Evolutionary conservation across 1,284 basidiomycete species (phyloP), one percentile per base, ranked within the genome.

Genomic region (Cystobasidiaceae sp.): DNA sequence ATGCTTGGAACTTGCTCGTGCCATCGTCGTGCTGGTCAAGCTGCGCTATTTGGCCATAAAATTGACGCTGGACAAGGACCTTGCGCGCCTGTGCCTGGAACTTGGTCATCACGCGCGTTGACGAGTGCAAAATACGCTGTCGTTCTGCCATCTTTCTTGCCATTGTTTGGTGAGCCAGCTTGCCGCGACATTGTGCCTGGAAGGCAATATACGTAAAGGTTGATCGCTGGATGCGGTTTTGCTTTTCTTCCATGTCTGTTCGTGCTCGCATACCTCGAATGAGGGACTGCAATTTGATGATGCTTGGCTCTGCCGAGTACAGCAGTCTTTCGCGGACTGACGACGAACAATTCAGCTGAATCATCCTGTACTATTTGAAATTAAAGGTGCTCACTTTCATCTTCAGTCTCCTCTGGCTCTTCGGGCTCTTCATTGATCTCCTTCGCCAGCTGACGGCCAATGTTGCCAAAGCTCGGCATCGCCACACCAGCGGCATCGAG

Each of bases 391-490:
- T 48, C 87, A 27, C 83, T 79, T 69, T 93, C 88, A 19, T 83
- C 81, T 73, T 90, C 87, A 3, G 80, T 79, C 69, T 81, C 79
- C 50, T 79, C 75, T 15, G 58, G 51, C 67, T 76, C 76, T 43
- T 79, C 80, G 2, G 86, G 86, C 69, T 91, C 90, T 78, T 91
- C 90, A 70, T 93, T 90, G 70, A 96, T 92, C 78, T 97, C 94
- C 73, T 93, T 93, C 33, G 93, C 93, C 48, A 99, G 82, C 70
- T 94, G 92, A 68, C 85, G 84, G 4, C 92, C 88, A 32, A 97
- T 86, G 69, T 90, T 87, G 19, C 90, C 87, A 75, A 98, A 98
- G 79, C 97, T 97, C 0, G 96, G 96, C 93, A 98, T 96, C 1
- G 90, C 82, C 15, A 97, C 89, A 41, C 94, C 93, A 17, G 89